Evolutionary conservation across 164 flowering plant species (phyloP).

Genomic region (Houttuynia cordata): DNA sequence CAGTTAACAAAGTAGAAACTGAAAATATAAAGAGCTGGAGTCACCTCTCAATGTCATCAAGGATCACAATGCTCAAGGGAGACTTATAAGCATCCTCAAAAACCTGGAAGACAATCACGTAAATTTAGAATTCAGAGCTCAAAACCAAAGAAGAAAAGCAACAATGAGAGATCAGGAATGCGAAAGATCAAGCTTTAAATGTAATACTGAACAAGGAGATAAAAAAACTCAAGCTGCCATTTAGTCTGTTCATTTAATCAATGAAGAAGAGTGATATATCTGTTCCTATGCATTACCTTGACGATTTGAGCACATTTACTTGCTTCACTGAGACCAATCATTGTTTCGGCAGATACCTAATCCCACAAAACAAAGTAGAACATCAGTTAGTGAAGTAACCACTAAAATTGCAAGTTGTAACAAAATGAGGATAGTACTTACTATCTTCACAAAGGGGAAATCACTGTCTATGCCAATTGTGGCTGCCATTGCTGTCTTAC

Average conservation of each 20-base stretch:
- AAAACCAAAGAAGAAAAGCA: no score
- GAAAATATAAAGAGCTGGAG: background rate
- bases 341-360: constrained; percentile 83
- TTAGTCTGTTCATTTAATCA: no score
- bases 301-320: constrained; percentile 88
- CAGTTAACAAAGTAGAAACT: background rate
- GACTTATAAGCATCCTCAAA: constrained; percentile 99
- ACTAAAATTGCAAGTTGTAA: no score
- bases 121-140: no score
- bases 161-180: no score
- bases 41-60: constrained; percentile 95
- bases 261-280: no score
- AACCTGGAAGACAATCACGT: no score
- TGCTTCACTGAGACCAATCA: constrained; percentile 93
- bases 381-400: background rate
- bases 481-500: constrained; percentile 91
- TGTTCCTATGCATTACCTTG: constrained; percentile 30
- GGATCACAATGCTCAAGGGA: constrained; percentile 75
- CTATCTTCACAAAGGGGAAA: constrained; percentile 90
- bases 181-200: no score
- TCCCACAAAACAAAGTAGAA: background rate
- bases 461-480: constrained; percentile 94
- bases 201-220: no score
- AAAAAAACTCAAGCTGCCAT: no score
- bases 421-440: constrained; percentile 25